These are phyloP conservation scores for Termitomyces sp. DNA, from an alignment of 768 basidiomycete species.

Conservation along the genomic window DNA sequence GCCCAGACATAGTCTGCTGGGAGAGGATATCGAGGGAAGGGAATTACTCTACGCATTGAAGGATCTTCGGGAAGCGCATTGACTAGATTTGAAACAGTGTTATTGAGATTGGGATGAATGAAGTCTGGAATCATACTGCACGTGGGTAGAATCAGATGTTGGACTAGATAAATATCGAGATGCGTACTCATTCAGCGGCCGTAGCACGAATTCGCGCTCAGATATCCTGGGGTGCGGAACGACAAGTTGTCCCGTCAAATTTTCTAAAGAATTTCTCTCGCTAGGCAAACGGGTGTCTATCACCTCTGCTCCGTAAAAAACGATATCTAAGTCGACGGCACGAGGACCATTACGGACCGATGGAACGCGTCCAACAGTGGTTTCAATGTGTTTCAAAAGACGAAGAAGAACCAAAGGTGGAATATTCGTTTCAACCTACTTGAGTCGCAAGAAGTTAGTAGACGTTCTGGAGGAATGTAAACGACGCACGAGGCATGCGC, in stretches of 20 bases:
- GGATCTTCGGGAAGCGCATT: conserved; percentile 31
- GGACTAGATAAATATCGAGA: background rate
- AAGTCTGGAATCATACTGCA: conserved; percentile 76
- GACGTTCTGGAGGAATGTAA: background rate
- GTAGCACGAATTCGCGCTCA: conserved; percentile 90
- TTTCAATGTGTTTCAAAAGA: conserved; percentile 71
- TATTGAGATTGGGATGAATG: conserved; percentile 54
- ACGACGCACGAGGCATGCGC: conserved; percentile 76
- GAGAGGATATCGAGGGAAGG: conserved; percentile 58
- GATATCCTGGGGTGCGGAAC: conserved; percentile 78
- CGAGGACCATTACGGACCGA: conserved; percentile 84
- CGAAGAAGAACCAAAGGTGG: conserved; percentile 51
- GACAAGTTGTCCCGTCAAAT: conserved; percentile 63
- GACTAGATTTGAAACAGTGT: conserved; percentile 43
- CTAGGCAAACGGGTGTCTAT: conserved; percentile 50
- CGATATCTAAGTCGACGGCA: conserved; percentile 83
- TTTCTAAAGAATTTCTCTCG: conserved; percentile 37
- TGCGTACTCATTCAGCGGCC: conserved; percentile 83
- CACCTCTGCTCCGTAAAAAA: conserved; percentile 62
- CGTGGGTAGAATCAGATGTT: background rate
- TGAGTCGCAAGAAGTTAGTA: background rate
- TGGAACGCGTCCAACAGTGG: conserved; percentile 68
- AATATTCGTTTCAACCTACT: conserved; percentile 75
- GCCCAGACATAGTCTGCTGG: conserved; percentile 15
- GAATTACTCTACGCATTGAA: conserved; percentile 68